Evolutionary conservation across 2,329 filamentous ascomycete species (phyloP).

Genomic region (Sporothrix brasiliensis): DNA sequence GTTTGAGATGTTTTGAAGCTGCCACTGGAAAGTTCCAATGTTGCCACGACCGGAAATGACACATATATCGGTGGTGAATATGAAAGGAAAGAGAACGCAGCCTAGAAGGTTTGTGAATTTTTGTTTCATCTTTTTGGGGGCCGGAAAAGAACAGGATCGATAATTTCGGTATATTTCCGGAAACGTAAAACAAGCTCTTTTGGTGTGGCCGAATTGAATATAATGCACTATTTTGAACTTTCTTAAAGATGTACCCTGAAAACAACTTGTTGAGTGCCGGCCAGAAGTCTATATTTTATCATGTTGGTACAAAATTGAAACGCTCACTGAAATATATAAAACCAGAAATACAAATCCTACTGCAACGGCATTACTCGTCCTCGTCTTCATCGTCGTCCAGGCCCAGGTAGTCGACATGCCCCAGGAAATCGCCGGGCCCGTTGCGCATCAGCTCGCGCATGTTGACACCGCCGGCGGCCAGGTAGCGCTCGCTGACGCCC

Average conservation of each 20-base stretch:
- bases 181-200: too few relatives aligned
- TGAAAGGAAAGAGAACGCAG: too few relatives aligned
- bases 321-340: not conserved
- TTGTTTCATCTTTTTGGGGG: too few relatives aligned
- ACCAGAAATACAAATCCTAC: not conserved
- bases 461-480: constrained; percentile 83
- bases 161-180: too few relatives aligned
- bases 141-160: too few relatives aligned
- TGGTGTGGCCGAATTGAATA: not conserved
- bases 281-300: not conserved
- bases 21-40: too few relatives aligned
- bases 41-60: too few relatives aligned
- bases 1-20: too few relatives aligned
- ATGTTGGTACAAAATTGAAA: not conserved
- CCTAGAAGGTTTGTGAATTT: too few relatives aligned
- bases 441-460: constrained; percentile 69
- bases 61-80: too few relatives aligned
- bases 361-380: not conserved
- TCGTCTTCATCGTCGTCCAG: constrained; percentile 39
- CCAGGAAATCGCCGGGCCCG: constrained; percentile 69
- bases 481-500: constrained; percentile 83
- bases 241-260: not conserved
- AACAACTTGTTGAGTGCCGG: not conserved
- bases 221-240: not conserved
- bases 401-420: constrained; percentile 50